phyloP scores from a whole-genome alignment of 371 early-diverging fungal species.

The Lichtheimia ramosa region DNA sequence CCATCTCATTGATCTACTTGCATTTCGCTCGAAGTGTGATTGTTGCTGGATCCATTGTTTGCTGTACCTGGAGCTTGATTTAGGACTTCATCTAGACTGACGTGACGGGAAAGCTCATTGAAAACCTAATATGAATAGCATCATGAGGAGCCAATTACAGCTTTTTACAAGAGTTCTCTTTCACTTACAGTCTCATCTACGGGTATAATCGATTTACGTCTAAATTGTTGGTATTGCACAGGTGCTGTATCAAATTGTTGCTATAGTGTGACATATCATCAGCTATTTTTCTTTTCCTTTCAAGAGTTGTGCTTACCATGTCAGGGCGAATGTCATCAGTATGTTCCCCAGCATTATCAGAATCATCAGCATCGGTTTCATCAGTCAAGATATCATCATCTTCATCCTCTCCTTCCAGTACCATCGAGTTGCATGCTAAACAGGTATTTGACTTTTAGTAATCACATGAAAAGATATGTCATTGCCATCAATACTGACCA shows the following conservation, averaged over 20 bases:
- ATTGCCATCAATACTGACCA: too few relatives aligned
- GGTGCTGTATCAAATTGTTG: constrained; percentile 71
- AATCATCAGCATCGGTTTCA: constrained; percentile 21
- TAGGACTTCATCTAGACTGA: constrained; percentile 81
- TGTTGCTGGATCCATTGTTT: neutral
- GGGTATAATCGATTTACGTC: constrained; percentile 90
- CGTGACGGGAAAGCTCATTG: constrained; percentile 81
- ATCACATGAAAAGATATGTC: too few relatives aligned
- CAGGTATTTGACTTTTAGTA: too few relatives aligned
- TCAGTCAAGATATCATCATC: constrained; percentile 31
- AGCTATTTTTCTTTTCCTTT: neutral
- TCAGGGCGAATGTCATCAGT: constrained; percentile 44
- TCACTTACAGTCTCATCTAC: constrained; percentile 71
- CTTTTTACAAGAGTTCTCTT: neutral
- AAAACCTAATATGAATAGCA: constrained; percentile 43
- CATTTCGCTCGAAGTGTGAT: neutral
- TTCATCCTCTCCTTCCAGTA: constrained; percentile 32
- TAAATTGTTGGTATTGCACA: constrained; percentile 71
- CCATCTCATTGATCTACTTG: constrained; percentile 15
- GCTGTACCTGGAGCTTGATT: constrained; percentile 47
- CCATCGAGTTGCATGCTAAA: constrained; percentile 10
- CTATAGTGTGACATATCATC: constrained; percentile 16
- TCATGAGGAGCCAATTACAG: neutral
- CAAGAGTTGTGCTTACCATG: constrained; percentile 31
- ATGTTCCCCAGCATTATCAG: constrained; percentile 18